Evolutionary conservation across 768 basidiomycete species (phyloP).

Genomic region (Tricholoma matsutake): DNA sequence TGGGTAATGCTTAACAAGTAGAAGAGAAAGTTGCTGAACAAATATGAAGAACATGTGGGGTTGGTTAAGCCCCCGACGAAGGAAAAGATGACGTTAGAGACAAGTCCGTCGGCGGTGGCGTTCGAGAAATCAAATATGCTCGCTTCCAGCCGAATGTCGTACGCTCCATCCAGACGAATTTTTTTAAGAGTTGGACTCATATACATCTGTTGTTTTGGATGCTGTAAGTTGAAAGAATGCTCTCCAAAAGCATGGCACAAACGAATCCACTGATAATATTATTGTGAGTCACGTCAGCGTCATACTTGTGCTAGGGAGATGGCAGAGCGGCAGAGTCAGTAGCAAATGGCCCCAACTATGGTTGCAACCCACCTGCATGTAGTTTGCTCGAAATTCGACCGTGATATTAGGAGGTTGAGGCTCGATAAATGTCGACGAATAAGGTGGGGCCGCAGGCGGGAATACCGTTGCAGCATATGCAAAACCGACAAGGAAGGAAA

Average conservation of each 20-base stretch:
- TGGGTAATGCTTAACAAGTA: background rate
- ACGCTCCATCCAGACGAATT: slow-evolving; percentile 23
- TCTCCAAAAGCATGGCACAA: background rate
- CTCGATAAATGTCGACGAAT: slow-evolving; percentile 14
- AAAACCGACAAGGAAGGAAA: background rate
- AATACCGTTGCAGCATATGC: background rate
- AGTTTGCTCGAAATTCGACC: slow-evolving; percentile 15
- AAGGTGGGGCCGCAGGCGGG: slow-evolving; percentile 10
- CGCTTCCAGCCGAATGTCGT: slow-evolving; percentile 19
- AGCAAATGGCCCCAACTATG: background rate
- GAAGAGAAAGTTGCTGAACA: slow-evolving; percentile 13
- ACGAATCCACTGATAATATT: slow-evolving; percentile 15
- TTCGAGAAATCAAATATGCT: slow-evolving; percentile 27
- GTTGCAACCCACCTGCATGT: slow-evolving; percentile 14
- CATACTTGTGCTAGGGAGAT: slow-evolving; percentile 13
- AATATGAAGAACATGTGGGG: slow-evolving; percentile 22
- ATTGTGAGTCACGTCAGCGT: slow-evolving; percentile 11
- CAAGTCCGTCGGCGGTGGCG: slow-evolving; percentile 24
- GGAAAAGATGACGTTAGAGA: slow-evolving; percentile 21
- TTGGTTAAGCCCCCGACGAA: slow-evolving; percentile 17
- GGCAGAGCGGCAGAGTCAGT: background rate
- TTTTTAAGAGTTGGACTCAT: slow-evolving; percentile 25
- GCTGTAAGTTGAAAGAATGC: background rate
- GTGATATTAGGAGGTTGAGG: slow-evolving; percentile 16
- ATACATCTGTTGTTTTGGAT: slow-evolving; percentile 21